Base-by-base conservation (phyloP, 2,329 filamentous ascomycete species). In the Epichloe sibirici region DNA sequence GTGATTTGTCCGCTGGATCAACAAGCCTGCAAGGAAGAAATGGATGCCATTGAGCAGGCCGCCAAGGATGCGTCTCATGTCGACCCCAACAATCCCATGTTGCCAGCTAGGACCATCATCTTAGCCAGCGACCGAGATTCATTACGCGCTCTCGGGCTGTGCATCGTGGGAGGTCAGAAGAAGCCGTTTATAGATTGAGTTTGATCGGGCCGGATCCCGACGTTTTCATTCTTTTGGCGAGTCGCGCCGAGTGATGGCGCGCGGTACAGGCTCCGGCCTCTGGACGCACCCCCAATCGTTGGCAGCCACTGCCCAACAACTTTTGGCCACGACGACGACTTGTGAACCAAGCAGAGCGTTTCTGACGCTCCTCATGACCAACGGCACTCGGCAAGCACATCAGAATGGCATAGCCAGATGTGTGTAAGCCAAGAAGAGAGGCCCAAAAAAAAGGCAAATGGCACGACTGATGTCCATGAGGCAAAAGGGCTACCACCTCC, bases 21-120 rank as follows among this genome's bases (percentile, higher is more conserved):
- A 63, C 88, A 94, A 59, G 88, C 86, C 15, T 98, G 93, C 71
- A 96, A 95, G 68, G 90, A 96, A 65, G 93, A 97, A 71, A 96
- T 98, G 89, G 90, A 95, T 62, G 90, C 90, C 39, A 97, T 98
- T 57, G 90, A 96, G 65, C 89, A 95, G 69, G 88, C 93, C 0
- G 93, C 93, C 44, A 91, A 90, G 68, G 91, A 97, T 61, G 91
- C 93, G 2, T 86, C 88, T 15, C 82, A 87, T 56, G 85, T 97
- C 55, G 89, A 91, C 59, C 86, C 86, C 0, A 87, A 93, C 56
- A 88, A 94, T 56, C 93, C 90, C 0, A 90, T 94, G 84, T 71
- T 96, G n/a, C 90, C 93, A 1, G 85, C 90, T 1, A 83, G 85
- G 56, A 83, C 80, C 7, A 93, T 98, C 57, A 81, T 97, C 53